A percentile compares a stretch with the other conserved stretches of the same genome.
phyloP scores from a whole-genome alignment of 2,329 filamentous ascomycete species.

The Fusarium sp. region DNA sequence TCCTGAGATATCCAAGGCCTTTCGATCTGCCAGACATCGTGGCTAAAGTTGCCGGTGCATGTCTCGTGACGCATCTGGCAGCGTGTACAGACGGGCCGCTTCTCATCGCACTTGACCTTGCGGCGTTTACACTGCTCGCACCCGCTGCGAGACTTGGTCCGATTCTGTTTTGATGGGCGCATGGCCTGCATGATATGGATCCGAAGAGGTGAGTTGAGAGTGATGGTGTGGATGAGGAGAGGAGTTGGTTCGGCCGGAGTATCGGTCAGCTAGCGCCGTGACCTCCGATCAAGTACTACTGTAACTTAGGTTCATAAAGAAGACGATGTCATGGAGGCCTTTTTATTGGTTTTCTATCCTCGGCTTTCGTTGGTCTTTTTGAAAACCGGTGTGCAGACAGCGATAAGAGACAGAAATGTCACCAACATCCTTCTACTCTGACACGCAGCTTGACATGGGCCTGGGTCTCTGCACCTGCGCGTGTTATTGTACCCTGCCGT shows the following conservation, averaged over 20 bases:
- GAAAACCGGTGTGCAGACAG: background rate
- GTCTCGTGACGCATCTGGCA: background rate
- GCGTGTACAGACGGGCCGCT: background rate
- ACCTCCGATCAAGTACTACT: background rate
- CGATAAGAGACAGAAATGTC: background rate
- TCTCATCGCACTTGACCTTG: slow-evolving; percentile 1
- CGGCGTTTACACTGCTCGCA: slow-evolving; percentile 1
- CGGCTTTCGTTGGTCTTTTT: background rate
- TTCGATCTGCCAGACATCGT: background rate
- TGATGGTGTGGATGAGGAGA: background rate
- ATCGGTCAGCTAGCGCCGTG: background rate
- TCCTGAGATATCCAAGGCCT: background rate
- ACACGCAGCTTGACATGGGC: background rate
- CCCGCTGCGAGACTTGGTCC: background rate
- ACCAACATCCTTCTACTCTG: background rate
- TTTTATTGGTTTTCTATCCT: background rate
- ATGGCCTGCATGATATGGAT: background rate
- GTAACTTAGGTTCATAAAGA: background rate
- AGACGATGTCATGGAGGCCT: background rate
- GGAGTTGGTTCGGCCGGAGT: background rate
- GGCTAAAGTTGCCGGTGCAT: slow-evolving; percentile 3
- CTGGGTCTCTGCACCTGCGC: background rate
- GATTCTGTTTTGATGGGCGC: background rate
- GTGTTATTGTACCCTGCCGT: background rate
- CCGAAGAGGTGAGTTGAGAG: background rate